Percentiles rank a stretch among this genome's conserved stretches.
These are phyloP conservation scores for Grosmannia clavigera DNA, from an alignment of 2,329 filamentous ascomycete species.

Conservation along the genomic window DNA sequence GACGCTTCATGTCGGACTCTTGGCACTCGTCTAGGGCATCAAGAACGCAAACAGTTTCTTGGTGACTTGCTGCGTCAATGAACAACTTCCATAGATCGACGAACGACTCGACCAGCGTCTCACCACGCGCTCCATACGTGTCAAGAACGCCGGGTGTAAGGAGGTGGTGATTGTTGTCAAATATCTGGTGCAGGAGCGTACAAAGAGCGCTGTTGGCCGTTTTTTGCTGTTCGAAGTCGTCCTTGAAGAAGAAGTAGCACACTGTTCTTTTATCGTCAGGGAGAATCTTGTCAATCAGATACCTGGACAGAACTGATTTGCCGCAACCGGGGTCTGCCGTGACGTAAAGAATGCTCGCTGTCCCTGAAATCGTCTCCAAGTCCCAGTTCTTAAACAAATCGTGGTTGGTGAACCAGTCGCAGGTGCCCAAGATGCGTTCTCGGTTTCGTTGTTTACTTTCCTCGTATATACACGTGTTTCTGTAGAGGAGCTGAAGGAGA, in stretches of 20 bases:
- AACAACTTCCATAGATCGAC: neutral
- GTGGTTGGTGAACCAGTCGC: slow-evolving; percentile 3
- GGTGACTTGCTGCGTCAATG: neutral
- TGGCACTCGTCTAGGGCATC: neutral
- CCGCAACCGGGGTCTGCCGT: slow-evolving; percentile 4
- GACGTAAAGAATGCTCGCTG: slow-evolving; percentile 3
- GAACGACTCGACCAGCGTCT: no score
- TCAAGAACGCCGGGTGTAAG: no score
- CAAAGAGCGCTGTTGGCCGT: neutral
- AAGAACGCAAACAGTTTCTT: neutral
- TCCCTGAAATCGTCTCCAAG: neutral
- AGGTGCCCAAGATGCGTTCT: neutral
- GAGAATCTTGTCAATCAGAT: neutral
- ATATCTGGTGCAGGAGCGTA: slow-evolving; percentile 6
- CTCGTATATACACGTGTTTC: no score
- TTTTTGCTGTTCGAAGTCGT: slow-evolving; percentile 4
- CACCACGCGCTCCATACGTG: no score
- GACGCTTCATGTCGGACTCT: neutral
- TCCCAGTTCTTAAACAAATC: neutral
- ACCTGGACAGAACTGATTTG: slow-evolving; percentile 3
- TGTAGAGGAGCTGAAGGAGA: no score
- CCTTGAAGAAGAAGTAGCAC: slow-evolving; percentile 10
- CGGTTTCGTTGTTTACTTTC: no score
- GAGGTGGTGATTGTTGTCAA: neutral
- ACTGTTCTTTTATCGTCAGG: neutral